phyloP scores from a whole-genome alignment of 495 filamentous ascomycete species.

The Saxispiralis lemnorum region DNA sequence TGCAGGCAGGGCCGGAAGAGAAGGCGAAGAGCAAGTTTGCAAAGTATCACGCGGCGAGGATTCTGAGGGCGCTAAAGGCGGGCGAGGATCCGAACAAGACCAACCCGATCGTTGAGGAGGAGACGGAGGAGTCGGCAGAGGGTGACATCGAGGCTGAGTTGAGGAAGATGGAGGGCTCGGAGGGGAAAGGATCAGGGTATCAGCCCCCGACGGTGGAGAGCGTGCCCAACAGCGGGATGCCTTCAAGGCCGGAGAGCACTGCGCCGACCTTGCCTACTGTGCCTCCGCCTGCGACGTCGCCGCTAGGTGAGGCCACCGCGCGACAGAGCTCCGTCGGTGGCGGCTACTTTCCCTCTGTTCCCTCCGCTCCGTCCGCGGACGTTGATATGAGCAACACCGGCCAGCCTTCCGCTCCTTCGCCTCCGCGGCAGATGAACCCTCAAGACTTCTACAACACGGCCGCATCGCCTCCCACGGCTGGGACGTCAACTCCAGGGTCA shows the following conservation, averaged over 20 bases:
- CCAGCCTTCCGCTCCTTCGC: conserved; percentile 12
- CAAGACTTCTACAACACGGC: conserved; percentile 9
- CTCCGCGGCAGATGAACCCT: conserved; percentile 9
- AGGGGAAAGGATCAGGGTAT: background rate
- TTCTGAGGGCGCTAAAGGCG: conserved; percentile 74
- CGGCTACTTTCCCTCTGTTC: conserved; percentile 38
- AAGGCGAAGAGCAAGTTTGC: conserved; percentile 82
- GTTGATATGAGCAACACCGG: background rate
- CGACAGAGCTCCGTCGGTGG: conserved; percentile 28
- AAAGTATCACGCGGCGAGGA: conserved; percentile 86
- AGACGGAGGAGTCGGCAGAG: conserved; percentile 20
- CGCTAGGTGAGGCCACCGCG: conserved; percentile 13
- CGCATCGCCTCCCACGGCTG: background rate
- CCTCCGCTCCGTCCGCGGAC: conserved; percentile 23
- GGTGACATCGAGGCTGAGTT: conserved; percentile 48
- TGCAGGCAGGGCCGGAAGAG: conserved; percentile 40
- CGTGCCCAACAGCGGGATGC: background rate
- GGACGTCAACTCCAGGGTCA: background rate
- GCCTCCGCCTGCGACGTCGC: conserved; percentile 10
- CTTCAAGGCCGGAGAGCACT: background rate
- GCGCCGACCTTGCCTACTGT: background rate
- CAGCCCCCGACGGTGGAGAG: conserved; percentile 3
- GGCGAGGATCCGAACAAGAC: conserved; percentile 84
- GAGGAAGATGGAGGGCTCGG: conserved; percentile 30
- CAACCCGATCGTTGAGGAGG: conserved; percentile 46